Conservation (phyloP, 768 basidiomycete genomes). For the Rhizopogon vesiculosus region DNA sequence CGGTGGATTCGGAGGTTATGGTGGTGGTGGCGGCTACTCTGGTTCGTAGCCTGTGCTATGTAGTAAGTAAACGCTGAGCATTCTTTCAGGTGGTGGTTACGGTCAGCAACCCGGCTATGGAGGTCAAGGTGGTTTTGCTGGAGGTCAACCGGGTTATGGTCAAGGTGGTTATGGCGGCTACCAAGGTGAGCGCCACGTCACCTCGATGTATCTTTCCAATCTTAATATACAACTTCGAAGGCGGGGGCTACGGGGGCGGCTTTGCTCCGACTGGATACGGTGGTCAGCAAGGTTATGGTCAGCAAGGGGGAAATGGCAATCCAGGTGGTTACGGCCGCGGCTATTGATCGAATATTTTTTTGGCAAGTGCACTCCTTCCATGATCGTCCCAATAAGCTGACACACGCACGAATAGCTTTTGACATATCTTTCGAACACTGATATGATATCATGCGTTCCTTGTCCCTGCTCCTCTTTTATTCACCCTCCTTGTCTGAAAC, state of each 20-base stretch:
- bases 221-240: conserved; percentile 17
- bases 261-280: conserved; percentile 15
- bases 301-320: conserved; percentile 23
- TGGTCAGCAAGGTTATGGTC: conserved; percentile 13
- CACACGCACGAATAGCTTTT: not conserved
- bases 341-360: not conserved
- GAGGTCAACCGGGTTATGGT: conserved; percentile 22
- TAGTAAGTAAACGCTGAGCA: conserved; percentile 9
- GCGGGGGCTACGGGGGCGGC: conserved; percentile 13
- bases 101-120: conserved; percentile 19
- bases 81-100: conserved; percentile 22
- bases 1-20: conserved; percentile 23
- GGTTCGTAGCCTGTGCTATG: conserved; percentile 11
- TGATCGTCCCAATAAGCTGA: conserved; percentile 1
- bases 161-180: conserved; percentile 23
- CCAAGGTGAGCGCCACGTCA: conserved; percentile 10
- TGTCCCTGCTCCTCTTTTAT: not conserved
- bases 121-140: conserved; percentile 22
- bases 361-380: not conserved
- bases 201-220: not conserved
- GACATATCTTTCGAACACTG: not conserved
- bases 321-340: conserved; percentile 23
- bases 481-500: not conserved
- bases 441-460: not conserved
- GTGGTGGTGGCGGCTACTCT: conserved; percentile 29